phyloP scores from a whole-genome alignment of 139 green algal genomes.

The Mychonastes homosphaera region DNA sequence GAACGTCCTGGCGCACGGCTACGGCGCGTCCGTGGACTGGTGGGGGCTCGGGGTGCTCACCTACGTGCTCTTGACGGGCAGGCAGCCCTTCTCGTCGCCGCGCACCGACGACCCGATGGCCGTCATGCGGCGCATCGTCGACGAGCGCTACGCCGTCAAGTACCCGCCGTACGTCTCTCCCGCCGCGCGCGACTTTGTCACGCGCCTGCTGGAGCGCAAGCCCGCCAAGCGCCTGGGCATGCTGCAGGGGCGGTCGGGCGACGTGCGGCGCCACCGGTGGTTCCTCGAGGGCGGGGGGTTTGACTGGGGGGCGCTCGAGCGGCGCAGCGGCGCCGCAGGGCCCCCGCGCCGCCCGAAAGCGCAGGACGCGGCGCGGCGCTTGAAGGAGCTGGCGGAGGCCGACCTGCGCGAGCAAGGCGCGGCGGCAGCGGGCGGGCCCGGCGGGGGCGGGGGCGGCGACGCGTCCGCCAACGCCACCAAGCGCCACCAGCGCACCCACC shows the following conservation, averaged over 20 bases:
- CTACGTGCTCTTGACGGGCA: constrained; percentile 90
- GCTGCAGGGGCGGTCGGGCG: constrained; percentile 57
- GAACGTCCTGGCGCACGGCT: constrained; percentile 87
- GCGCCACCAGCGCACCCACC: constrained; percentile 21
- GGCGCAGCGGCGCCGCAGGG: constrained; percentile 44
- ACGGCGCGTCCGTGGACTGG: constrained; percentile 90
- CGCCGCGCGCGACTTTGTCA: constrained; percentile 65
- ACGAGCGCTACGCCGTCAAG: constrained; percentile 80
- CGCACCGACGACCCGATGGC: constrained; percentile 93
- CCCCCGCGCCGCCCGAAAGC: too few relatives aligned
- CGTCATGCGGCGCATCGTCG: constrained; percentile 93
- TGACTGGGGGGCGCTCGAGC: constrained; percentile 77
- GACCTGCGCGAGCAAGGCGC: too few relatives aligned
- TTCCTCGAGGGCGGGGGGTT: constrained; percentile 86
- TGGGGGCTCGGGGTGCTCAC: constrained; percentile 86
- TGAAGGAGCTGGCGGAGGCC: constrained; percentile 59
- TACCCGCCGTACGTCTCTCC: constrained; percentile 84
- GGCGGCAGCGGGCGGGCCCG: constrained; percentile 27
- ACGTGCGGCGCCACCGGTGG: constrained; percentile 88
- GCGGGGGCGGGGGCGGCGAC: background rate
- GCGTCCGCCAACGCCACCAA: background rate
- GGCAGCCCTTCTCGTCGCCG: constrained; percentile 85
- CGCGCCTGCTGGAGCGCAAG: constrained; percentile 77
- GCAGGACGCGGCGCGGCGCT: constrained; percentile 71
- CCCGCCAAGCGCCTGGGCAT: constrained; percentile 79